phyloP scores from a whole-genome alignment of 139 green algal species.

The Chlorella ohadii region DNA sequence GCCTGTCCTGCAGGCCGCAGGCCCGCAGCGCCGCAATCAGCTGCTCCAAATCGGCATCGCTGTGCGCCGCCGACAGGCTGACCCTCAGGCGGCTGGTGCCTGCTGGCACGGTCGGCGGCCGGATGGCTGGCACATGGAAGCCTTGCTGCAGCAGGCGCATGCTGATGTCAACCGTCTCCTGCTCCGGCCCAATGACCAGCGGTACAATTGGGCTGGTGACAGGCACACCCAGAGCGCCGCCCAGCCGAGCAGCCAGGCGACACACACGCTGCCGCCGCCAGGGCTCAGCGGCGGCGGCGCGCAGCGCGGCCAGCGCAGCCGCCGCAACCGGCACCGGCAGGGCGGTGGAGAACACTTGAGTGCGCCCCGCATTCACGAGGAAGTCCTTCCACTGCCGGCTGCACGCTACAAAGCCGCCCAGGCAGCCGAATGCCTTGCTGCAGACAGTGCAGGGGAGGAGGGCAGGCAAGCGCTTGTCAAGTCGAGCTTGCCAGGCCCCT shows the following conservation, averaged over 20 bases:
- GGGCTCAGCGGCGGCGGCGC: constrained; percentile 69
- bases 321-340: constrained; percentile 84
- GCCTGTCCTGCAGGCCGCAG: constrained; percentile 12
- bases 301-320: constrained; percentile 75
- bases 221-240: constrained; percentile 54
- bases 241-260: constrained; percentile 55
- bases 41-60: constrained; percentile 59
- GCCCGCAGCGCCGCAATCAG: constrained; percentile 55
- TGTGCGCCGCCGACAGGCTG: constrained; percentile 83
- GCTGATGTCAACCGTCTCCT: constrained; percentile 62
- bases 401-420: constrained; percentile 90
- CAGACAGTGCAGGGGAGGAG: background rate
- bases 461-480: background rate
- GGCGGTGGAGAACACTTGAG: constrained; percentile 87
- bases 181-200: constrained; percentile 83
- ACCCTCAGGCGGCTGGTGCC: constrained; percentile 85
- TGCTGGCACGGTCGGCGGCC: constrained; percentile 89
- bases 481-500: background rate
- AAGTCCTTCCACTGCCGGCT: constrained; percentile 62
- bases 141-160: constrained; percentile 65
- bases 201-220: constrained; percentile 84
- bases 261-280: constrained; percentile 80
- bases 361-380: constrained; percentile 76
- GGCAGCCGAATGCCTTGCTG: constrained; percentile 87
- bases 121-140: constrained; percentile 92